Conservation (phyloP, 2,329 filamentous ascomycete species). For the Metarhizium album region DNA sequence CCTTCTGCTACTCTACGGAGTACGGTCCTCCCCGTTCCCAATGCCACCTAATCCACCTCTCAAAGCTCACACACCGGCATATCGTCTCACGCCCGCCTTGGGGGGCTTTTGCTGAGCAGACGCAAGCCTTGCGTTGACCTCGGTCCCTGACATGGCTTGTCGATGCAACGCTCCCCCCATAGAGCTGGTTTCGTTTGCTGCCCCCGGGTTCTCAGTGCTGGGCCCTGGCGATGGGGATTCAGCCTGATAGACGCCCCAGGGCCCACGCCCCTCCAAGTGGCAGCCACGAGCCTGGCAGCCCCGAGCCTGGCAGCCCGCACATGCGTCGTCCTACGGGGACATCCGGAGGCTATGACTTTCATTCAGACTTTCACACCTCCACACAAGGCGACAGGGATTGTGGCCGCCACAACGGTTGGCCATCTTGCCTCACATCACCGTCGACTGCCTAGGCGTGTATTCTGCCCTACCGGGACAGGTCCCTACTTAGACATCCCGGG, state of each 20-base stretch:
- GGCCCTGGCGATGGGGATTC: background rate
- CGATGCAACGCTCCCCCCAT: background rate
- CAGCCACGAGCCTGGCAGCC: too few relatives aligned
- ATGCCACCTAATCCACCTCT: too few relatives aligned
- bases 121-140: background rate
- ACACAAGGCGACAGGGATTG: constrained; percentile 1
- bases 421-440: background rate
- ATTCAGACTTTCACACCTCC: constrained; percentile 1
- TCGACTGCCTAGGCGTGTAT: background rate
- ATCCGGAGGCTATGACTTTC: too few relatives aligned
- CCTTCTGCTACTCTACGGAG: too few relatives aligned
- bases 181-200: constrained; percentile 1
- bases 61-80: too few relatives aligned
- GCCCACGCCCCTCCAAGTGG: background rate
- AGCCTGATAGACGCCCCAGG: background rate
- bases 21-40: too few relatives aligned
- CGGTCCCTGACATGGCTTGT: constrained; percentile 2
- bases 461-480: constrained; percentile 1
- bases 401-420: background rate
- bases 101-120: too few relatives aligned
- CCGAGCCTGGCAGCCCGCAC: too few relatives aligned
- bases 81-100: too few relatives aligned
- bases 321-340: too few relatives aligned
- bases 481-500: background rate
- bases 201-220: too few relatives aligned